Conservation (phyloP, 805 yeast species). For the Priceomyces castillae region DNA sequence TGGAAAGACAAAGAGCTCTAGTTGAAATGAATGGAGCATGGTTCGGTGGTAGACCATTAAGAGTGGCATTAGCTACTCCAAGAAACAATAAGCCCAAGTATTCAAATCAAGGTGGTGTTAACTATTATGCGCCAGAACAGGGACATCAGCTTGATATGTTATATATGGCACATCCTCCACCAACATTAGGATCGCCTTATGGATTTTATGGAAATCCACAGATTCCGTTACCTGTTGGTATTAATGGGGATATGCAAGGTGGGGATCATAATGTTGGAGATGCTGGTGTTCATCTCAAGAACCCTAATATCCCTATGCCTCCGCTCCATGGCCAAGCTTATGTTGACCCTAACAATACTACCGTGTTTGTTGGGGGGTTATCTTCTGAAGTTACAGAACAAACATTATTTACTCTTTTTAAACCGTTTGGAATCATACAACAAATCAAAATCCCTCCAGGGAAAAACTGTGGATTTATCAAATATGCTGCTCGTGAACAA, state of each 20-base stretch:
- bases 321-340: conserved; percentile 23
- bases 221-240: conserved; percentile 12
- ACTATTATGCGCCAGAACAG: conserved; percentile 8
- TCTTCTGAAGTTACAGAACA: conserved; percentile 62
- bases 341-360: conserved; percentile 63
- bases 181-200: conserved; percentile 10
- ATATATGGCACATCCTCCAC: conserved; percentile 15
- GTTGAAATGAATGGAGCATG: conserved; percentile 75
- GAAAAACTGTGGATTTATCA: conserved; percentile 87
- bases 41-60: conserved; percentile 73
- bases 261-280: neutral
- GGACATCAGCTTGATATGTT: conserved; percentile 13
- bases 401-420: conserved; percentile 58
- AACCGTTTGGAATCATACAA: conserved; percentile 68
- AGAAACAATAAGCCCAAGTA: conserved; percentile 34
- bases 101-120: conserved; percentile 3
- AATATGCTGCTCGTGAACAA: conserved; percentile 68
- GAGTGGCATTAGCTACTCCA: conserved; percentile 81
- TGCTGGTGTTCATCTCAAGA: conserved; percentile 4
- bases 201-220: conserved; percentile 15
- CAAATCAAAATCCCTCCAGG: conserved; percentile 77
- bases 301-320: conserved; percentile 8
- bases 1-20: conserved; percentile 65
- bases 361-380: conserved; percentile 76
- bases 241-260: conserved; percentile 1